Evolutionary conservation across 768 basidiomycete species (phyloP).

Genomic region (Royoungia palumana): DNA sequence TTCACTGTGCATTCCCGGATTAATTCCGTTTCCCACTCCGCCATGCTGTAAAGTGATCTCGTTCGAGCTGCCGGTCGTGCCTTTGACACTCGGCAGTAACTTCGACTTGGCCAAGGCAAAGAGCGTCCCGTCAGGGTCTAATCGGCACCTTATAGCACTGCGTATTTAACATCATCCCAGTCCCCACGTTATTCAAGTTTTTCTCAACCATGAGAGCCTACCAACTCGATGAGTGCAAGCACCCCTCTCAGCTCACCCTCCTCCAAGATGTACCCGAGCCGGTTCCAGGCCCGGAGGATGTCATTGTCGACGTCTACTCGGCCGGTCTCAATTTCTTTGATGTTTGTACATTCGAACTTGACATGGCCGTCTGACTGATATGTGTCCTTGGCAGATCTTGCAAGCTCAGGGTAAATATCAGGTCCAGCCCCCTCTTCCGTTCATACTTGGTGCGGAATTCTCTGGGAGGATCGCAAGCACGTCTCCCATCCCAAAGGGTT

Average conservation of each 20-base stretch:
- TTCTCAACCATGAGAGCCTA: conserved; percentile 66
- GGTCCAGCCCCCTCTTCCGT: conserved; percentile 77
- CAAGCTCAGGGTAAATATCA: conserved; percentile 92
- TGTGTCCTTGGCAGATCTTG: conserved; percentile 52
- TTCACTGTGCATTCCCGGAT: too few species aligned
- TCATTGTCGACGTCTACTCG: conserved; percentile 74
- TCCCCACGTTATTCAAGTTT: background rate
- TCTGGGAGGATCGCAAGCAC: conserved; percentile 67
- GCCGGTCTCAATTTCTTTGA: conserved; percentile 80
- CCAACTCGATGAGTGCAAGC: conserved; percentile 63
- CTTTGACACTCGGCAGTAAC: too few species aligned
- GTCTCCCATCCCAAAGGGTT: conserved; percentile 78
- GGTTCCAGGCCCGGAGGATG: conserved; percentile 42
- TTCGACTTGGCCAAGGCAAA: too few species aligned
- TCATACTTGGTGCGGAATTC: conserved; percentile 82
- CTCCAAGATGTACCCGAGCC: conserved; percentile 59
- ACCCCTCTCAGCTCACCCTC: conserved; percentile 62
- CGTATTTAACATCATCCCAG: too few species aligned
- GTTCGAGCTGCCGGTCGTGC: too few species aligned
- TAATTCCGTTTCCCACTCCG: too few species aligned
- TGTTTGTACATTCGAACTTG: conserved; percentile 33
- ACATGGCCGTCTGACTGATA: conserved; percentile 1
- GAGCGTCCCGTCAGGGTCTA: too few species aligned
- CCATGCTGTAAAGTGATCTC: too few species aligned
- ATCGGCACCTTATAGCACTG: too few species aligned